Conservation (phyloP, 495 filamentous ascomycete genomes). For the Jackrogersella multiformis region DNA sequence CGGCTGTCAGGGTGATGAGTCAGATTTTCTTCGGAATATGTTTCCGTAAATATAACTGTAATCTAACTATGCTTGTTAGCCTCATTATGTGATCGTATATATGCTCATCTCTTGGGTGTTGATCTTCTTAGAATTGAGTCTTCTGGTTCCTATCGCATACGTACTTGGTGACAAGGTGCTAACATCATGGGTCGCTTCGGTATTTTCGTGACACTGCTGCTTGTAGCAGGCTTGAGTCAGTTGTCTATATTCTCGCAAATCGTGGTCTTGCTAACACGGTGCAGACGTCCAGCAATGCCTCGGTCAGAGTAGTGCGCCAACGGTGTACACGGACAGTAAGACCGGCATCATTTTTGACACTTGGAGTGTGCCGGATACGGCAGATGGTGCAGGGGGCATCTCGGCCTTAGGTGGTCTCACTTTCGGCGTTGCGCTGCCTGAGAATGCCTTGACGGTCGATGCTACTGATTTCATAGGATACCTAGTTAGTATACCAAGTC, state of each 20-base stretch:
- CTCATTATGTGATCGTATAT: conserved; percentile 24
- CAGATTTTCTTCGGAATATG: conserved; percentile 23
- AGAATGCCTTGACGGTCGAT: conserved; percentile 50
- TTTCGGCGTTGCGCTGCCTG: conserved; percentile 60
- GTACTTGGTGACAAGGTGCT: conserved; percentile 10
- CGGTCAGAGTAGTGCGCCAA: conserved; percentile 35
- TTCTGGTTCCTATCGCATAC: conserved; percentile 1
- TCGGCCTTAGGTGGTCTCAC: conserved; percentile 51
- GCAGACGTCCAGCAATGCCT: conserved; percentile 41
- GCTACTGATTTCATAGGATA: conserved; percentile 62
- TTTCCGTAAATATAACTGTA: too few species aligned
- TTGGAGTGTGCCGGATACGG: conserved; percentile 41
- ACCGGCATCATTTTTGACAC: conserved; percentile 48
- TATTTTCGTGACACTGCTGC: conserved; percentile 28
- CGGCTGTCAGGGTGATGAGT: conserved; percentile 4
- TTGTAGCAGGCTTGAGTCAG: conserved; percentile 38
- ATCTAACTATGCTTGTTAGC: conserved; percentile 12
- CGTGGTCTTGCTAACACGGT: conserved; percentile 22
- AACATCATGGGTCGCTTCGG: conserved; percentile 36
- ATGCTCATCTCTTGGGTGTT: neutral
- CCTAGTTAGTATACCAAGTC: conserved; percentile 33
- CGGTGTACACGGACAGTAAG: conserved; percentile 42
- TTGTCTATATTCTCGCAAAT: neutral
- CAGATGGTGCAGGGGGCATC: conserved; percentile 22
- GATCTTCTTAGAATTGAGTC: neutral